Evolutionary conservation across 2,329 filamentous ascomycete species (phyloP), one percentile per base, ranked within the genome.

Genomic region (Penicillium palitans): DNA sequence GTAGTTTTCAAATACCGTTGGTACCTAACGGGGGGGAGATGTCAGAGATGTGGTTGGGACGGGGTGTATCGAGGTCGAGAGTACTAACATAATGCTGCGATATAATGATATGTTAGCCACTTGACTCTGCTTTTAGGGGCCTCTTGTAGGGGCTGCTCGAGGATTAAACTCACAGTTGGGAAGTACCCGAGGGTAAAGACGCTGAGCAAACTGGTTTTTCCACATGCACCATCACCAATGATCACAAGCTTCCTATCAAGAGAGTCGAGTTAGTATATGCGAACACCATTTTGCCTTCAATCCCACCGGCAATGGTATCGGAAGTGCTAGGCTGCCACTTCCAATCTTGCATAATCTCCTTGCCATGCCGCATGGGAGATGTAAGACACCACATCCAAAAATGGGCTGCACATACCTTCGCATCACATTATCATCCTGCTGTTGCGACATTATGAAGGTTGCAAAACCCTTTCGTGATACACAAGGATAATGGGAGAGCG

Each of bases 1-100:
- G 72, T 99, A 99, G 80, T 99, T 99, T 75, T 99, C 95, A 77
- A 99, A 99, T 39, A 99, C 95, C 47, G 95, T 99, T 1, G 95
- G 95, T 52, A 96, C 93, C 88, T 92, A 65, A 44, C 51, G 42
- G 58, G 33, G 33, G 12, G 62, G 21, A 33, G 15, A 57, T 45
- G 62, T 59, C 31, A 57, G 56, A 57, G 56, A 52, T 44, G 49
- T 59, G 45, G 55, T 25, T 45, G 27, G 49, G 44, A 27, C 29
- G 29, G 46, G 24, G 17, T 46, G 21, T 53, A 35, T 46, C 29
- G 25, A 31, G 29, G 39, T 53, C 31, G 45, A 39, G 37, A 54
- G 33, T 17, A 77, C 77, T 73, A 61, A 79, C 77, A 69, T 79
- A 79, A 70, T 79, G 77, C 77, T 80, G 59, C 24, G 50, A 49